phyloP scores from a whole-genome alignment of 345 rosid species.

The Lenwebbia sp. region DNA sequence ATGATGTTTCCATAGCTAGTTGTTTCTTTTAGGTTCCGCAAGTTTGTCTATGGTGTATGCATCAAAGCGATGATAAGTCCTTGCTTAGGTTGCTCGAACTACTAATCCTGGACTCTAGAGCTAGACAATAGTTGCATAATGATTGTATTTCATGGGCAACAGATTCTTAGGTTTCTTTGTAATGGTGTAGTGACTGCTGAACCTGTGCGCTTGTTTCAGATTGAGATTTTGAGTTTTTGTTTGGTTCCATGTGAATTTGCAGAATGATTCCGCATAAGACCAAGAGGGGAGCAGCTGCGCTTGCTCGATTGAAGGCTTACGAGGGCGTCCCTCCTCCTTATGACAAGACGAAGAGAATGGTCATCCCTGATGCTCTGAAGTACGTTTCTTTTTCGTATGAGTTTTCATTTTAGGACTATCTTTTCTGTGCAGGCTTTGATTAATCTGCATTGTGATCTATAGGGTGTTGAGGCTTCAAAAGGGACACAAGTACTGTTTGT shows the following conservation, averaged over 20 bases:
- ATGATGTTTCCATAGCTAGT: not conserved
- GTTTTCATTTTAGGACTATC: not conserved
- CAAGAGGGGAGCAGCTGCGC: slow-evolving; percentile 77
- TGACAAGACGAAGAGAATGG: slow-evolving; percentile 84
- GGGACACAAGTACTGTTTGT: slow-evolving; percentile 75
- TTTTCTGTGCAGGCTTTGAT: not conserved
- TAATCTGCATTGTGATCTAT: not conserved
- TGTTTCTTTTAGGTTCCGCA: not conserved
- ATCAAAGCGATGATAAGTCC: not conserved
- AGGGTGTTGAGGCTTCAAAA: slow-evolving; percentile 92
- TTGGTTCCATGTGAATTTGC: not conserved
- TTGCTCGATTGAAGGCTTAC: slow-evolving; percentile 67
- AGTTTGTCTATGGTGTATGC: not conserved
- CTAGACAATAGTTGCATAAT: not conserved
- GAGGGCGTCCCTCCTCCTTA: slow-evolving; percentile 82
- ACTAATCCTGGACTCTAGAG: not conserved
- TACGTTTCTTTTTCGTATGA: slow-evolving; percentile 3
- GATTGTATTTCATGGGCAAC: not conserved
- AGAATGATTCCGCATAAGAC: slow-evolving; percentile 91
- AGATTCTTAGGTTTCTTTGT: not conserved
- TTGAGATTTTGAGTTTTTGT: not conserved
- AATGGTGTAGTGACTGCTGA: not conserved
- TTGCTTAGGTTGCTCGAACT: not conserved
- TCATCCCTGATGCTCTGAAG: slow-evolving; percentile 89
- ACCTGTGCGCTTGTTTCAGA: not conserved